Conservation (phyloP, 768 basidiomycete genomes). For the Russula abietina region DNA sequence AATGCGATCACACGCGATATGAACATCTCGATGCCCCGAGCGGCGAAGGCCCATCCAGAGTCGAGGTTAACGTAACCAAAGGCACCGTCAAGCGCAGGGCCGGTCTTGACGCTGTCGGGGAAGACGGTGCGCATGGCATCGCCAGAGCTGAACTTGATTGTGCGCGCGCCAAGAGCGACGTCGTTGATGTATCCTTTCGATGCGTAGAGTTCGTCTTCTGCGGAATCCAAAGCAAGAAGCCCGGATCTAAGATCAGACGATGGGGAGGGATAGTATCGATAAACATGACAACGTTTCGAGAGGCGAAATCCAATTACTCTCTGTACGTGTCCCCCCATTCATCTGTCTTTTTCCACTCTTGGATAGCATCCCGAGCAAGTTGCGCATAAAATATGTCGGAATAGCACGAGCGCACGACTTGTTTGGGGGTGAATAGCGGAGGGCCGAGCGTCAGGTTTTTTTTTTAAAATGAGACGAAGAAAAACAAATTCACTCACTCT, state of each 20-base stretch:
- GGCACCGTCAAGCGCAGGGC: constrained; percentile 32
- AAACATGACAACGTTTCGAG: background rate
- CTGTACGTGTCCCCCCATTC: constrained; percentile 76
- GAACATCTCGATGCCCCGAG: constrained; percentile 53
- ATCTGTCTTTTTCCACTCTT: too few relatives aligned
- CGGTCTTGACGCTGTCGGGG: constrained; percentile 37
- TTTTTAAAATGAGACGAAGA: background rate
- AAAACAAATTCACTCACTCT: constrained; percentile 29
- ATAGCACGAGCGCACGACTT: too few relatives aligned
- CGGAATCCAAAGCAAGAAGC: constrained; percentile 55
- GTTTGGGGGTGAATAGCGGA: constrained; percentile 31
- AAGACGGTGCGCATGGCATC: constrained; percentile 44
- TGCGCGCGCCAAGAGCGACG: constrained; percentile 45
- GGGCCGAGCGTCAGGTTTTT: background rate
- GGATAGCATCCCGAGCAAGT: too few relatives aligned
- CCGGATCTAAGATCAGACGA: constrained; percentile 47
- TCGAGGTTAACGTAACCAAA: constrained; percentile 68
- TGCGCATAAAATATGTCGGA: too few relatives aligned
- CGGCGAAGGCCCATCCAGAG: constrained; percentile 82
- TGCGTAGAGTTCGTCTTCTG: too few relatives aligned
- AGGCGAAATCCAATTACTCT: constrained; percentile 43
- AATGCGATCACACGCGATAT: constrained; percentile 49
- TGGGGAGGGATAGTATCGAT: background rate
- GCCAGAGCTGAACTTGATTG: constrained; percentile 37
- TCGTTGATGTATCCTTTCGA: constrained; percentile 60